Percentiles rank a stretch among this genome's conserved stretches.
Evolutionary conservation across 202 grass and related monocot species (phyloP).

Genomic region (Setaria italica): DNA sequence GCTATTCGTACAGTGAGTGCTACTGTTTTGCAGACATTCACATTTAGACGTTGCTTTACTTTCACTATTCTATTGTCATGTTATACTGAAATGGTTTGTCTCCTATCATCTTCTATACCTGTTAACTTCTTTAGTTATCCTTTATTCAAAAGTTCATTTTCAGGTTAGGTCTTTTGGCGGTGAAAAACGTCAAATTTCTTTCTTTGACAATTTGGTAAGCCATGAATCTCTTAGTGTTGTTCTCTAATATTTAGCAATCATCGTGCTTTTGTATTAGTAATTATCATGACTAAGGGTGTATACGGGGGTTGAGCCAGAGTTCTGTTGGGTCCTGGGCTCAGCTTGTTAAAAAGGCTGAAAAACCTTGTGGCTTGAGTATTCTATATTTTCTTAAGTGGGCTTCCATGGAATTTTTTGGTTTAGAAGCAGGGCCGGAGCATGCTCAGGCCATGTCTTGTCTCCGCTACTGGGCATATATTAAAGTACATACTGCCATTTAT

Average conservation of each 20-base stretch:
- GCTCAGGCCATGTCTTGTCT: background rate
- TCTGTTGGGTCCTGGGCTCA: background rate
- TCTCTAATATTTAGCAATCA: conserved; percentile 5
- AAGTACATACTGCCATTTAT: no score
- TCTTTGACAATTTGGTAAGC: conserved; percentile 84
- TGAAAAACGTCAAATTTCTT: conserved; percentile 91
- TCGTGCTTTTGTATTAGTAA: conserved; percentile 9
- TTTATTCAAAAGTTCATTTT: conserved; percentile 39
- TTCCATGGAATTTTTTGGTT: background rate
- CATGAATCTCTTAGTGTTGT: background rate
- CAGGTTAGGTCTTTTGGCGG: conserved; percentile 95
- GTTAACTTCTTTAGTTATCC: conserved; percentile 40
- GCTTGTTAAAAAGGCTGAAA: background rate
- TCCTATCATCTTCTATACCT: conserved; percentile 38
- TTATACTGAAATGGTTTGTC: conserved; percentile 23
- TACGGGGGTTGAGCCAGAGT: background rate
- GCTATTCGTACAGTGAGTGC: conserved; percentile 91
- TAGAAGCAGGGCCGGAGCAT: background rate
- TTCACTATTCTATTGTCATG: conserved; percentile 30
- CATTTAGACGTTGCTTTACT: conserved; percentile 3
- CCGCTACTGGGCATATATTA: background rate
- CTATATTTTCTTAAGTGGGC: background rate
- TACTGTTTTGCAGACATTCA: conserved; percentile 40
- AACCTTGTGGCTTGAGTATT: background rate
- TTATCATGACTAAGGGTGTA: background rate